Percentiles rank a stretch among this genome's conserved stretches.
Conservation (phyloP, 495 filamentous ascomycete genomes). For the Penicillium canescens region DNA sequence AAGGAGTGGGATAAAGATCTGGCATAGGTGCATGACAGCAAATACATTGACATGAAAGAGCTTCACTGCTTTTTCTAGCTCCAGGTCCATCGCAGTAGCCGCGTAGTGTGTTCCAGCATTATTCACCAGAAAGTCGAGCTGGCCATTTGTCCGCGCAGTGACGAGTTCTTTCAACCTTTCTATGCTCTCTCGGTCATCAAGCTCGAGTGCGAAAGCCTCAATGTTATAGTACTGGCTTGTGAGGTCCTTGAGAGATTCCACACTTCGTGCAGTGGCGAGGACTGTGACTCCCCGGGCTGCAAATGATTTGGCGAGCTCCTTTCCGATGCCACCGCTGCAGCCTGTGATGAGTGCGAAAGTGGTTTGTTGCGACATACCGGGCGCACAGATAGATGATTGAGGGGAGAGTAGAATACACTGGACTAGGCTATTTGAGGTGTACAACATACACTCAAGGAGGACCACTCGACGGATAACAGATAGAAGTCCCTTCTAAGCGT, state of each 20-base stretch:
- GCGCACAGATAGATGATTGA: no score
- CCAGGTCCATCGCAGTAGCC: slow-evolving; percentile 32
- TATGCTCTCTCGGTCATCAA: slow-evolving; percentile 8
- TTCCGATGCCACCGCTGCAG: slow-evolving; percentile 18
- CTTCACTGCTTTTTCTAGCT: slow-evolving; percentile 25
- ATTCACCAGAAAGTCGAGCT: slow-evolving; percentile 39
- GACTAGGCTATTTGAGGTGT: no score
- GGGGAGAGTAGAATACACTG: no score
- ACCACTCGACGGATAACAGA: no score
- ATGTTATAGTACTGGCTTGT: slow-evolving; percentile 9
- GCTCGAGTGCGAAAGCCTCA: slow-evolving; percentile 4
- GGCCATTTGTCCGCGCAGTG: slow-evolving; percentile 11
- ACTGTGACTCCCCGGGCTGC: slow-evolving; percentile 13
- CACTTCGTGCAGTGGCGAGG: slow-evolving; percentile 13
- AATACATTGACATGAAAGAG: slow-evolving; percentile 47
- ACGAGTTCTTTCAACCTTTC: slow-evolving; percentile 9
- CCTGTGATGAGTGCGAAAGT: slow-evolving; percentile 19
- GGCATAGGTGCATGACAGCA: slow-evolving; percentile 32
- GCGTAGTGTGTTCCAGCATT: slow-evolving; percentile 37
- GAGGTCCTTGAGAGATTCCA: slow-evolving; percentile 7
- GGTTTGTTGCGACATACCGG: no score
- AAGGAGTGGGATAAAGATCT: slow-evolving; percentile 42
- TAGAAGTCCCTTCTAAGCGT: no score
- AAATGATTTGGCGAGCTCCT: slow-evolving; percentile 16
- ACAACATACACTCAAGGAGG: no score